phyloP scores from a whole-genome alignment of 2,329 filamentous ascomycete genomes.

The Aspergillus caelatus region DNA sequence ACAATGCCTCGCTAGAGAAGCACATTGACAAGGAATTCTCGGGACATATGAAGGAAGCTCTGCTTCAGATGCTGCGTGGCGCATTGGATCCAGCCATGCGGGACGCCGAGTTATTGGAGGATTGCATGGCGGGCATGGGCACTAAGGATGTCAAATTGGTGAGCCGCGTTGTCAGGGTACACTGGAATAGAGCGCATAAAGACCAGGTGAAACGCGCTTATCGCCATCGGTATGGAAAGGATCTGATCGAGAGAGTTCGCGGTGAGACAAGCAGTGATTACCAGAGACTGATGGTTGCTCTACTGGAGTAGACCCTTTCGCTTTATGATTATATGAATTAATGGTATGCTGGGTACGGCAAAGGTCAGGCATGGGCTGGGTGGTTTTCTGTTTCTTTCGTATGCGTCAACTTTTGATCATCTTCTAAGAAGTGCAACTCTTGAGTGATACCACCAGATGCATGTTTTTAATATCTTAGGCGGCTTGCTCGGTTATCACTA shows the following conservation, averaged over 20 bases:
- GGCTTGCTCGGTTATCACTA: neutral
- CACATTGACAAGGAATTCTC: conserved; percentile 82
- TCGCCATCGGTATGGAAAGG: conserved; percentile 68
- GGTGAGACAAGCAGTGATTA: conserved; percentile 88
- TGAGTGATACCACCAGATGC: neutral
- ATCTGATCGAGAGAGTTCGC: conserved; percentile 70
- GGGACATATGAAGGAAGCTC: conserved; percentile 86
- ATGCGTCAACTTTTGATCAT: too few relatives aligned
- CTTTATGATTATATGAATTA: neutral
- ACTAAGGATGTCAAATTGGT: conserved; percentile 84
- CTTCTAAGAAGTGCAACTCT: neutral
- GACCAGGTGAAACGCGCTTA: conserved; percentile 79
- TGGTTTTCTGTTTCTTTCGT: neutral
- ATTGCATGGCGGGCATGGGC: conserved; percentile 81
- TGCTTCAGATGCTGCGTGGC: conserved; percentile 76
- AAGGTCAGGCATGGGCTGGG: neutral
- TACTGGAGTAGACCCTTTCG: conserved; percentile 44
- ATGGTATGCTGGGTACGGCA: conserved; percentile 3
- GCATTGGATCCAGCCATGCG: conserved; percentile 81
- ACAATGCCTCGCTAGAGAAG: conserved; percentile 69
- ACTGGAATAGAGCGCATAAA: conserved; percentile 80
- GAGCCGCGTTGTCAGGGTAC: conserved; percentile 73
- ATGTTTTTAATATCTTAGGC: neutral
- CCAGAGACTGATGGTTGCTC: conserved; percentile 71
- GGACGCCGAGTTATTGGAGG: conserved; percentile 80